Conservation (phyloP, 306 rosid genomes). For the Acmispon strigosus region DNA sequence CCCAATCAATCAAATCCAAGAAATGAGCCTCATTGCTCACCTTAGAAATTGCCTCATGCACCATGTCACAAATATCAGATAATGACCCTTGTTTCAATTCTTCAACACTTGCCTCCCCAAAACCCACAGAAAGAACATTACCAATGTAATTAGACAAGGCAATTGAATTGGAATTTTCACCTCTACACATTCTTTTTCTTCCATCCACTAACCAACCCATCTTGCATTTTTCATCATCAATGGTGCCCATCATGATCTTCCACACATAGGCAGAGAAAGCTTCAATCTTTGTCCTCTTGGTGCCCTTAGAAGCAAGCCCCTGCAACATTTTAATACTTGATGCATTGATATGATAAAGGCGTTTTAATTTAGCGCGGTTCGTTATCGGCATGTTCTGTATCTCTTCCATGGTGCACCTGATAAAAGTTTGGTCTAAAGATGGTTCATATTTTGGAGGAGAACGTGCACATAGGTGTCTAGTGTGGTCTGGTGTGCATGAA, state of each 20-base stretch:
- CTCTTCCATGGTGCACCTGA: conserved; percentile 67
- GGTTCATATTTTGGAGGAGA: conserved; percentile 58
- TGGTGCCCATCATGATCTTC: conserved; percentile 48
- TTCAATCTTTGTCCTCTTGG: conserved; percentile 63
- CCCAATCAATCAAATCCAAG: conserved; percentile 78
- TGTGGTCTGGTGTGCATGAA: conserved; percentile 50
- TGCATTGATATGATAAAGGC: conserved; percentile 53
- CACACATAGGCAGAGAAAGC: conserved; percentile 82
- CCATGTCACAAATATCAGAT: conserved; percentile 36
- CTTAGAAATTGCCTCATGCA: conserved; percentile 56
- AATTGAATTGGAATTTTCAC: conserved; percentile 15
- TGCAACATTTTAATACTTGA: conserved; percentile 58
- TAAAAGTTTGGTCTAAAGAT: conserved; percentile 53
- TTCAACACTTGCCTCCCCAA: conserved; percentile 53
- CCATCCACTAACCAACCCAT: conserved; percentile 95
- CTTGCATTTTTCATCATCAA: conserved; percentile 47
- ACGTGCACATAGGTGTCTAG: conserved; percentile 51
- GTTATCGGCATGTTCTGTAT: conserved; percentile 50
- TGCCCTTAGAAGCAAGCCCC: conserved; percentile 44
- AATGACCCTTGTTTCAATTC: conserved; percentile 48
- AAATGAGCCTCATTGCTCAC: conserved; percentile 68
- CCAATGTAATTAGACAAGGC: conserved; percentile 69
- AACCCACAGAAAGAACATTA: conserved; percentile 60
- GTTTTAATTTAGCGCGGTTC: conserved; percentile 34
- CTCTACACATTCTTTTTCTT: conserved; percentile 32